Evolutionary conservation across 2,329 filamentous ascomycete genomes (phyloP).

Genomic region (Biscogniauxia sp.): DNA sequence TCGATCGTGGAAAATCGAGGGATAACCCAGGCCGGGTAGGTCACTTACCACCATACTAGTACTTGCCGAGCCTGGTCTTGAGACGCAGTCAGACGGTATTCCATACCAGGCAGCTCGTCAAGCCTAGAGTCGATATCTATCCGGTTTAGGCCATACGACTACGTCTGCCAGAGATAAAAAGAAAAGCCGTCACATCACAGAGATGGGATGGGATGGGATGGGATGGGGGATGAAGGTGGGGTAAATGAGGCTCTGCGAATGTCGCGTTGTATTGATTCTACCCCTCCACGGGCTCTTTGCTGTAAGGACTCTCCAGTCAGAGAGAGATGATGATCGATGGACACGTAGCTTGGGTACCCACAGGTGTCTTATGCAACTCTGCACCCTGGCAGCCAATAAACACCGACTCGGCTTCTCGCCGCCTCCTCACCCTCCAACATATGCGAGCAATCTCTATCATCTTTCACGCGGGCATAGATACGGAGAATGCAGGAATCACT

Average conservation of each 20-base stretch:
- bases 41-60: neutral
- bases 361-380: neutral
- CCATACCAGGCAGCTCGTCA: neutral
- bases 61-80: neutral
- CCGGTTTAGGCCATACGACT: neutral
- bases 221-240: neutral
- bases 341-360: neutral
- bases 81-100: neutral
- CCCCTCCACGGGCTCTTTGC: neutral
- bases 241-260: neutral
- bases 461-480: neutral
- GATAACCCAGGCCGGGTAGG: constrained; percentile 1
- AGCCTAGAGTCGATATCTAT: neutral
- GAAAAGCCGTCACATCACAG: neutral
- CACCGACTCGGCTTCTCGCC: neutral
- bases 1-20: constrained; percentile 15
- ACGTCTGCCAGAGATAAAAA: neutral
- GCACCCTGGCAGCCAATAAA: neutral
- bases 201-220: neutral
- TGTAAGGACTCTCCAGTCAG: neutral
- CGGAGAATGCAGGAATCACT: neutral
- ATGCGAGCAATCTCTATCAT: neutral
- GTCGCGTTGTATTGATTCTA: neutral
- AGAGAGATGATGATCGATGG: neutral
- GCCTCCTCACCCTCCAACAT: neutral